phyloP scores from a whole-genome alignment of 2,329 filamentous ascomycete species.

The Aspergillus tubingensis region DNA sequence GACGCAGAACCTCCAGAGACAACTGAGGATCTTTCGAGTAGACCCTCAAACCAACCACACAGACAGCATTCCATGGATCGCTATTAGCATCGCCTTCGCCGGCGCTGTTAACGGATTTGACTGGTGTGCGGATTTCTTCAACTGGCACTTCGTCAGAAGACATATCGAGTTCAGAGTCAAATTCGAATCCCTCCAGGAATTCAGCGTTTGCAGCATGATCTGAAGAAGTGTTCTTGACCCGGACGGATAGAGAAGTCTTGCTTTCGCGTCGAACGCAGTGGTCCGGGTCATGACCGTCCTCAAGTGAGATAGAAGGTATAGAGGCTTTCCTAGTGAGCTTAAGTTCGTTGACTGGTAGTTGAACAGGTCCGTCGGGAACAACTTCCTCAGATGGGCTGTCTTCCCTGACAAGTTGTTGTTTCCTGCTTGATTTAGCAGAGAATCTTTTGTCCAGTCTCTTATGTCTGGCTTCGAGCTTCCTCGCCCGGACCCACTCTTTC shows the following conservation, averaged over 20 bases:
- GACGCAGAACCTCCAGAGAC: constrained; percentile 55
- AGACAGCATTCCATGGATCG: constrained; percentile 62
- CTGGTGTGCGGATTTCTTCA: constrained; percentile 19
- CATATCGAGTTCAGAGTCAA: constrained; percentile 48
- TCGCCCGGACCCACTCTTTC: constrained; percentile 45
- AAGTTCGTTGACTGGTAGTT: constrained; percentile 26
- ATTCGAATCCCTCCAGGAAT: constrained; percentile 44
- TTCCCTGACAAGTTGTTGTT: constrained; percentile 11
- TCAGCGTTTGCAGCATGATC: constrained; percentile 34
- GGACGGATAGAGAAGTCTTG: constrained; percentile 3
- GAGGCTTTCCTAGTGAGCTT: constrained; percentile 19
- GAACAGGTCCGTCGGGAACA: constrained; percentile 26
- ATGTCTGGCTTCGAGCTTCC: constrained; percentile 36
- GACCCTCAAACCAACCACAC: constrained; percentile 60
- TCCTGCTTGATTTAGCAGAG: constrained; percentile 13
- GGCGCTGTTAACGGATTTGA: constrained; percentile 10
- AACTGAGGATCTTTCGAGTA: constrained; percentile 56
- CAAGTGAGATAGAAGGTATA: constrained; percentile 32
- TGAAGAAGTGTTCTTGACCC: constrained; percentile 18
- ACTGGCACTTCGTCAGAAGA: constrained; percentile 28
- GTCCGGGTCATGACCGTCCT: constrained; percentile 23
- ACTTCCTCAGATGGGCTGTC: constrained; percentile 17
- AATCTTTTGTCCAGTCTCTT: constrained; percentile 34
- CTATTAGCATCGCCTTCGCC: constrained; percentile 24
- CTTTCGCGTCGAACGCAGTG: constrained; percentile 3